Base-by-base conservation (phyloP, 192 early-diverging fungal species). In the Coemansia aciculifera region DNA sequence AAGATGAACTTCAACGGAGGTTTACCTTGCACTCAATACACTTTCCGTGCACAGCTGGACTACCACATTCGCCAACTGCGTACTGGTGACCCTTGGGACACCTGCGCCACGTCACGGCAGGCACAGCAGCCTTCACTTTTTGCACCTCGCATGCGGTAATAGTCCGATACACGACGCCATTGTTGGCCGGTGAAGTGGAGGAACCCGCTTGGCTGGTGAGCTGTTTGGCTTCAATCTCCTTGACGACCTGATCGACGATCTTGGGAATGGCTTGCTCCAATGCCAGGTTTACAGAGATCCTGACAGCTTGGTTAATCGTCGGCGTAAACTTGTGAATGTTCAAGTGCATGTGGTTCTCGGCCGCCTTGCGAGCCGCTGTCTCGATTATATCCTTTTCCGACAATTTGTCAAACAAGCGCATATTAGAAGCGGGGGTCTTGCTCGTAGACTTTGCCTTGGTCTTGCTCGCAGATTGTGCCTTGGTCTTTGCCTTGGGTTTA, bases 31-130 rank as follows among this genome's bases (percentile, higher is more conserved):
- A 57, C 12, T 32, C 64, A n/a, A 79, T 29, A 0, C 31, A 39
- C 8, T n/a, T 31, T 24, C 37, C 52, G 66, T 73, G 71, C 71
- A 81, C 43, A 5, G 37, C 62, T 2, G 79, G 42, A 1, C 13
- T 69, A 17, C 79, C 79, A 34, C 79, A 81, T 12, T 76, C 74
- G 59, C 74, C 74, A 34, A 81, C 74, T 10, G 79, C 79, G 32
- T 72, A 81, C 12, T 59, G 10, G 23, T 81, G 79, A 12, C 66
- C 66, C 1, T 62, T 39, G n/a, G 17, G 24, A 43, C 79, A 81
- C 2, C 12, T 10, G 17, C n/a, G 39, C 79, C 79, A 76, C 17
- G 21, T 63, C 7, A 69, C 70, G 0, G 64, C 71, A 8, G 70
- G 67, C 15, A 81, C 11, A 0, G 79, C 79, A 19, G 59, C 36